These are phyloP conservation scores for Naganishia vishniacii DNA, from an alignment of 768 basidiomycete genomes.

Conservation along the genomic window DNA sequence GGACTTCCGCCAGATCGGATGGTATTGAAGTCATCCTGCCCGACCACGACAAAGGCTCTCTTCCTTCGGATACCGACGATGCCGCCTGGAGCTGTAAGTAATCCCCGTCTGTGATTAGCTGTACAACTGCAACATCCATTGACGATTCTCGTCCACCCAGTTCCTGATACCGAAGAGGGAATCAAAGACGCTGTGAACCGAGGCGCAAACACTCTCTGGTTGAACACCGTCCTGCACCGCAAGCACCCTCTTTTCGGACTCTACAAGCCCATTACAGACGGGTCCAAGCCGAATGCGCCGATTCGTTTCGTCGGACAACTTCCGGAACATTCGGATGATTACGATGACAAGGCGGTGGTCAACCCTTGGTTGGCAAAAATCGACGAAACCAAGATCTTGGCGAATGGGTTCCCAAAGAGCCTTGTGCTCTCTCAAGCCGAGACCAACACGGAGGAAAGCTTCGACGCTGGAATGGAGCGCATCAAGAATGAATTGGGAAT, in stretches of 20 bases:
- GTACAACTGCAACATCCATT: background rate
- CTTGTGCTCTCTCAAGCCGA: conserved; percentile 15
- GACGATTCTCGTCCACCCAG: conserved; percentile 35
- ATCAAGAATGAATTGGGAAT: conserved; percentile 21
- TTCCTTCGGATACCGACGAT: conserved; percentile 8
- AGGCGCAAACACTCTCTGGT: conserved; percentile 39
- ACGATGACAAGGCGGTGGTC: conserved; percentile 41
- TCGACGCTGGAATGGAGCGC: conserved; percentile 8
- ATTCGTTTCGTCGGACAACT: conserved; percentile 36
- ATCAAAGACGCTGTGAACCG: conserved; percentile 33
- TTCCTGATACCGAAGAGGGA: conserved; percentile 38
- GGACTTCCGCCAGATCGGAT: background rate
- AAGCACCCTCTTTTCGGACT: conserved; percentile 34
- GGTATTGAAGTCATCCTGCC: conserved; percentile 34
- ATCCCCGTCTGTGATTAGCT: background rate
- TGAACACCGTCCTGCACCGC: conserved; percentile 38
- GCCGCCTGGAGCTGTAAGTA: conserved; percentile 16
- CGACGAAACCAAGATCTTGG: conserved; percentile 30
- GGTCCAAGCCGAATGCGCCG: background rate
- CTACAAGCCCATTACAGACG: background rate
- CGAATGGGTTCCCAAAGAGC: conserved; percentile 25
- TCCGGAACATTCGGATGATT: conserved; percentile 32
- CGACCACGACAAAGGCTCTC: conserved; percentile 2
- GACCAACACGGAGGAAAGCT: conserved; percentile 12
- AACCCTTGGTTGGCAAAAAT: conserved; percentile 36